phyloP scores from a whole-genome alignment of 164 flowering plant species.

The Aristolochia contorta region DNA sequence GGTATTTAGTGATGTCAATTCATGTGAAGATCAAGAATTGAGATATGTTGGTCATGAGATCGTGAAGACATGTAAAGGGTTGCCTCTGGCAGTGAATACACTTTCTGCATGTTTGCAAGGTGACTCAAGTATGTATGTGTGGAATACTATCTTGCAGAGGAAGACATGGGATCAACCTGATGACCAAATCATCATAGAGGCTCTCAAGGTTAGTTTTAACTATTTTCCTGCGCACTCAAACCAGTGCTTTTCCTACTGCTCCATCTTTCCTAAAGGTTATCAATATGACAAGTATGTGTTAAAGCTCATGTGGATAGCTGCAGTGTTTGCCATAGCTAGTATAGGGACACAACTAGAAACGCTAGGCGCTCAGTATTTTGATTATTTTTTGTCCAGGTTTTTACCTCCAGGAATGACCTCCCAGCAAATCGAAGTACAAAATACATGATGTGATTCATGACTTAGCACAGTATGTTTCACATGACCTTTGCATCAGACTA shows the following conservation, averaged over 20 bases:
- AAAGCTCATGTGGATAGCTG: slow-evolving; percentile 11
- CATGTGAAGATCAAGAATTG: neutral
- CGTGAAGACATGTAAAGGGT: slow-evolving; percentile 9
- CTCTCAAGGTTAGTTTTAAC: slow-evolving; percentile 9
- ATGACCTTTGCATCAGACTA: neutral
- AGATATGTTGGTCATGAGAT: slow-evolving; percentile 14
- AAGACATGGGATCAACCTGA: slow-evolving; percentile 10
- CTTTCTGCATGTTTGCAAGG: slow-evolving; percentile 10
- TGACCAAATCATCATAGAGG: slow-evolving; percentile 1
- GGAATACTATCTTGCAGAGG: slow-evolving; percentile 6
- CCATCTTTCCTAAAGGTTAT: slow-evolving; percentile 10
- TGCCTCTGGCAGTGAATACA: slow-evolving; percentile 10
- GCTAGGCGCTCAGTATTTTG: neutral
- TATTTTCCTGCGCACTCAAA: slow-evolving; percentile 9
- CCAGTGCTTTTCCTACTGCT: slow-evolving; percentile 10
- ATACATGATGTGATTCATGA: neutral
- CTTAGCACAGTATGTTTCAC: neutral
- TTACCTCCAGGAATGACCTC: neutral
- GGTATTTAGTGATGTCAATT: slow-evolving; percentile 1
- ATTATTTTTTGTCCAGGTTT: neutral
- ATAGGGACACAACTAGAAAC: neutral
- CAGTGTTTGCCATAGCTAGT: slow-evolving; percentile 2
- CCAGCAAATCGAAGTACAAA: neutral
- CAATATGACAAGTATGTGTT: slow-evolving; percentile 1
- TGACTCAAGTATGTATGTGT: neutral